A percentile compares a stretch with the other conserved stretches of the same genome.
These are phyloP conservation scores for Emergomyces orientalis DNA, from an alignment of 2,329 filamentous ascomycete genomes.

Conservation along the genomic window DNA sequence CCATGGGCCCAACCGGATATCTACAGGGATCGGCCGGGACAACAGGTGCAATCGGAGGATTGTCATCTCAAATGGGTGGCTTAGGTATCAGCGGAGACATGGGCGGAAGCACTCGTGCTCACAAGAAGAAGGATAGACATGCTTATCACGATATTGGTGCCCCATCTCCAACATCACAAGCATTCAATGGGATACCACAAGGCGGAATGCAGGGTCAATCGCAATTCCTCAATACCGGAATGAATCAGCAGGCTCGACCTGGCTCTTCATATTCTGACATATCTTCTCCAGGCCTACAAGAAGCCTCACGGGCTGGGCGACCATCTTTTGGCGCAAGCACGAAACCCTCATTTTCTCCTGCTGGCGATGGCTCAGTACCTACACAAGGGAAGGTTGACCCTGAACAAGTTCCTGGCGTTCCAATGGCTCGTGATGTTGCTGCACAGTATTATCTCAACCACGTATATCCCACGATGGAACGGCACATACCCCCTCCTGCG, in stretches of 20 bases:
- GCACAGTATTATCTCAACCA: constrained; percentile 79
- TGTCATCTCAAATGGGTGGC: constrained; percentile 62
- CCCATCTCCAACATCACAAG: constrained; percentile 55
- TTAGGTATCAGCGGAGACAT: constrained; percentile 56
- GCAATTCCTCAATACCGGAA: constrained; percentile 52
- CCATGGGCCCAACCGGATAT: constrained; percentile 11
- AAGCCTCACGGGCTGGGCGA: constrained; percentile 31
- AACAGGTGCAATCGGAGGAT: constrained; percentile 29
- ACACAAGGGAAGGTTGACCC: constrained; percentile 72
- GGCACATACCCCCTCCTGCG: constrained; percentile 80
- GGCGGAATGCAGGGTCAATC: constrained; percentile 41
- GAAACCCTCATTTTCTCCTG: constrained; percentile 29
- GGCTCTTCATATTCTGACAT: constrained; percentile 26
- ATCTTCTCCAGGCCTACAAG: constrained; percentile 21
- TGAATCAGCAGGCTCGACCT: constrained; percentile 29
- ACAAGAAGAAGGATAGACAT: constrained; percentile 89
- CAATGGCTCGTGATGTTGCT: constrained; percentile 68
- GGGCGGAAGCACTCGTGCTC: constrained; percentile 34
- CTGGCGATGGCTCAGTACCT: constrained; percentile 48
- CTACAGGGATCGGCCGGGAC: constrained; percentile 2
- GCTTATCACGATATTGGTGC: constrained; percentile 82
- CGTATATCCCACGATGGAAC: constrained; percentile 91
- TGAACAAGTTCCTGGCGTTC: constrained; percentile 87
- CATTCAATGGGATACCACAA: constrained; percentile 59
- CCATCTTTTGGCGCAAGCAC: constrained; percentile 29